Percentiles rank a stretch among this genome's conserved stretches.
These are phyloP conservation scores for Ceratobasidium sp. DNA, from an alignment of 1,284 basidiomycete genomes.

Conservation along the genomic window DNA sequence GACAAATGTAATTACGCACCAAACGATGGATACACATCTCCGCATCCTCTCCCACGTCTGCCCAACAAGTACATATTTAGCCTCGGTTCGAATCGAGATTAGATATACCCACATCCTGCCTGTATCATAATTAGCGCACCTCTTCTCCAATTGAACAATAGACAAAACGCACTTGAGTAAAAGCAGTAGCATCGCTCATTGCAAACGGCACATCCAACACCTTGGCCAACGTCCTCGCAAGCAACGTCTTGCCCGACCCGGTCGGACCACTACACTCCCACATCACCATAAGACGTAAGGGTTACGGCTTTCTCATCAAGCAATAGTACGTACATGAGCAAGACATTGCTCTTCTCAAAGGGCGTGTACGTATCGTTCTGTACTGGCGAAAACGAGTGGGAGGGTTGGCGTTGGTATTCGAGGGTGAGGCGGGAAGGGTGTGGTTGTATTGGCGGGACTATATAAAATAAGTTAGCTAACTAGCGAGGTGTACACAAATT, in stretches of 20 bases:
- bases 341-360: conserved; percentile 94
- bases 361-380: conserved; percentile 60
- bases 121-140: conserved; percentile 54
- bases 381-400: conserved; percentile 49
- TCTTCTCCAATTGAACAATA: conserved; percentile 55
- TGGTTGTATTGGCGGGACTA: conserved; percentile 70
- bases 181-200: conserved; percentile 84
- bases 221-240: conserved; percentile 87
- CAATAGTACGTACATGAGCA: conserved; percentile 76
- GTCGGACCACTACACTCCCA: conserved; percentile 76
- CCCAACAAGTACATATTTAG: conserved; percentile 43
- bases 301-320: neutral
- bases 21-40: conserved; percentile 90
- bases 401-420: conserved; percentile 60
- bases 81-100: conserved; percentile 35
- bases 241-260: conserved; percentile 89
- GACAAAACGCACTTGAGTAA: conserved; percentile 73
- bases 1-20: conserved; percentile 60
- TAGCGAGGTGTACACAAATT: conserved; percentile 41
- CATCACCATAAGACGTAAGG: neutral
- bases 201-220: conserved; percentile 94
- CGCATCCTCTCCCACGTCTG: conserved; percentile 95
- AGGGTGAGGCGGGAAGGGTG: conserved; percentile 60
- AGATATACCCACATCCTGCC: conserved; percentile 79
- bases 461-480: conserved; percentile 48